phyloP scores from a whole-genome alignment of 129 eudicot genomes.

The Arctium lappa region DNA sequence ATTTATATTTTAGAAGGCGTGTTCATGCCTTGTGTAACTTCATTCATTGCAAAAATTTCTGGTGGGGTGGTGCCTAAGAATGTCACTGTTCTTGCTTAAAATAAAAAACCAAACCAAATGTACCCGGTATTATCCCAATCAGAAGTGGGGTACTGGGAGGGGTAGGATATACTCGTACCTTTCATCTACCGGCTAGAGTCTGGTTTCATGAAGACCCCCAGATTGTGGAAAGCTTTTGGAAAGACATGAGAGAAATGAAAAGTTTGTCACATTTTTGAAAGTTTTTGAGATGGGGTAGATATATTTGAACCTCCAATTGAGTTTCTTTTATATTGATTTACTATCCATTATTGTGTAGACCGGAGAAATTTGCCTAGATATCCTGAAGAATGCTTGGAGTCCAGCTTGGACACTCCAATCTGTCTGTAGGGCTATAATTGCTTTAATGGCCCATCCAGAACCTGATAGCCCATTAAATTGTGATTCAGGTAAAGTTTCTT shows the following conservation, averaged over 20 bases:
- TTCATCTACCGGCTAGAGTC: too few relatives aligned
- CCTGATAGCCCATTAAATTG: constrained; percentile 96
- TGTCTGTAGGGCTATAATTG: constrained; percentile 95
- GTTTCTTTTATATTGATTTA: background rate
- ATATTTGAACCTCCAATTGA: background rate
- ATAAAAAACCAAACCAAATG: too few relatives aligned
- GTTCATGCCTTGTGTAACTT: background rate
- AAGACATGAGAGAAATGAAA: too few relatives aligned
- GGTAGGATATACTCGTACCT: too few relatives aligned
- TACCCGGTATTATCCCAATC: too few relatives aligned
- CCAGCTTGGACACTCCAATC: constrained; percentile 99
- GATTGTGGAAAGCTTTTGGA: too few relatives aligned
- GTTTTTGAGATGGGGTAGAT: background rate
- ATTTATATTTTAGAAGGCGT: background rate
- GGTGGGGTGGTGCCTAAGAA: background rate
- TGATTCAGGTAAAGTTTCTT: constrained; percentile 69
- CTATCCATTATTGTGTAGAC: constrained; percentile 48
- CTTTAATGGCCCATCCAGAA: constrained; percentile 99
- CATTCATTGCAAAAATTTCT: background rate
- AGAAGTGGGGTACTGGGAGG: too few relatives aligned
- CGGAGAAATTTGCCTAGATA: constrained; percentile 97
- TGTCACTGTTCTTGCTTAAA: background rate
- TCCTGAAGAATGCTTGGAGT: constrained; percentile 98
- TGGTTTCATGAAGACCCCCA: too few relatives aligned
- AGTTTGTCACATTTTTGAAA: too few relatives aligned